These are phyloP conservation scores for Trypanosoma caninum DNA, from an alignment of 208 protist genomes.

Conservation along the genomic window DNA sequence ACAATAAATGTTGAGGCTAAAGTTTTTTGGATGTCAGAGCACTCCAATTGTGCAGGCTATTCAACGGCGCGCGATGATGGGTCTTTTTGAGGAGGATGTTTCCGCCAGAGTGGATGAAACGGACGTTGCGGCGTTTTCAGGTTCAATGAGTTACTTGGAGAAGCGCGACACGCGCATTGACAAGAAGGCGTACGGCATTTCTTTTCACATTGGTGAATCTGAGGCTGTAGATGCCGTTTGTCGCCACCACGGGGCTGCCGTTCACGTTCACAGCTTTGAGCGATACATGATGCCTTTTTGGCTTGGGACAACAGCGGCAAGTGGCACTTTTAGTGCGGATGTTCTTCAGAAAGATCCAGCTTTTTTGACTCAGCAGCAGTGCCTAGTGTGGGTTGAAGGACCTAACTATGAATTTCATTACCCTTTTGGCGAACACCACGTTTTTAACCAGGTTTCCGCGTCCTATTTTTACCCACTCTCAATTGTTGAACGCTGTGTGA, in stretches of 20 bases:
- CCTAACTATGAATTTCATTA: conserved; percentile 86
- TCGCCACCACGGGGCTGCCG: conserved; percentile 62
- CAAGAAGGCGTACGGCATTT: conserved; percentile 73
- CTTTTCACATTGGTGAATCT: conserved; percentile 74
- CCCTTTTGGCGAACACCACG: conserved; percentile 80
- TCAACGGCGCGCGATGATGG: conserved; percentile 40
- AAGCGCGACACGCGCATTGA: conserved; percentile 56
- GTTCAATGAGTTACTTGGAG: conserved; percentile 63
- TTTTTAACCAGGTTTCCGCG: conserved; percentile 79
- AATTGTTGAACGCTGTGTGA: conserved; percentile 65
- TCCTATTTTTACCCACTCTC: conserved; percentile 75
- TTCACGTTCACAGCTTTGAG: conserved; percentile 64
- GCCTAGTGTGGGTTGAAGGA: conserved; percentile 77
- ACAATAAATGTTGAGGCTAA: conserved; percentile 8
- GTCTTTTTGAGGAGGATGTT: conserved; percentile 57
- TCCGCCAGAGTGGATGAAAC: conserved; percentile 13
- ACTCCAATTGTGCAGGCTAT: not conserved
- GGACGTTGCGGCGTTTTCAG: conserved; percentile 52
- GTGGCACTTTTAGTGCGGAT: conserved; percentile 72
- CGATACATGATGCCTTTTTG: conserved; percentile 87
- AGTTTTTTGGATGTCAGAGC: not conserved
- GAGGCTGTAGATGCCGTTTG: conserved; percentile 77
- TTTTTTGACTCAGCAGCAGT: conserved; percentile 74
- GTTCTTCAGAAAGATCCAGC: conserved; percentile 76
- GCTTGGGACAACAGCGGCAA: conserved; percentile 62